Evolutionary conservation across 345 rosid genomes (phyloP).

Genomic region (Euphorbia tirucalli): DNA sequence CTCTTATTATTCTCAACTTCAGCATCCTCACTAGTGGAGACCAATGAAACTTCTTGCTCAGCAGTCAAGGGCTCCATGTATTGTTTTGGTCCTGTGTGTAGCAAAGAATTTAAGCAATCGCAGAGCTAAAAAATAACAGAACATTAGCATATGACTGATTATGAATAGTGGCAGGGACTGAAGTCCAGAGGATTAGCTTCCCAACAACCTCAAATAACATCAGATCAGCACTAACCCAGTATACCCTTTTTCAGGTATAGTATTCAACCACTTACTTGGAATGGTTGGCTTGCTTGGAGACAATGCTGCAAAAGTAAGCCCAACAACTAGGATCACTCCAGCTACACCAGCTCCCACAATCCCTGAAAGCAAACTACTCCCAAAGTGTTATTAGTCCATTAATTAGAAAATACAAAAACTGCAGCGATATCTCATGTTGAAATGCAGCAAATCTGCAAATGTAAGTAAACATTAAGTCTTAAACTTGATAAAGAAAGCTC

Average conservation of each 20-base stretch:
- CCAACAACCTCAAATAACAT: neutral
- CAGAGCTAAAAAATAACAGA: neutral
- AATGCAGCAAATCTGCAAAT: neutral
- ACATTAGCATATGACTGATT: neutral
- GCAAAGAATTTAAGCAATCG: conserved; percentile 11
- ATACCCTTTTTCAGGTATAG: neutral
- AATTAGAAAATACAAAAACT: neutral
- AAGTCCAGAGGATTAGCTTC: neutral
- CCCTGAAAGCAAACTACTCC: conserved; percentile 81
- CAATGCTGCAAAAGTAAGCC: conserved; percentile 57
- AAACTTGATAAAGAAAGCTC: neutral
- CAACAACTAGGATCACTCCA: conserved; percentile 55
- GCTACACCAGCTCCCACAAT: conserved; percentile 72
- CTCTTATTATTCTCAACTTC: conserved; percentile 31
- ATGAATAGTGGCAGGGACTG: neutral
- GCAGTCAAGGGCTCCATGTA: conserved; percentile 67
- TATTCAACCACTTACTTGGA: conserved; percentile 49
- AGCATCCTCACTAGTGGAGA: conserved; percentile 38
- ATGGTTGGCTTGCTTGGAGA: conserved; percentile 51
- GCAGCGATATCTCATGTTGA: neutral
- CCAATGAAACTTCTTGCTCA: conserved; percentile 50
- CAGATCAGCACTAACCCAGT: neutral
- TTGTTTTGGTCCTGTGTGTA: conserved; percentile 50
- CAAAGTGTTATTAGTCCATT: conserved; percentile 60
- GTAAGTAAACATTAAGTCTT: neutral